Evolutionary conservation across 139 green algal genomes (phyloP).

Genomic region (Micractinium conductrix): DNA sequence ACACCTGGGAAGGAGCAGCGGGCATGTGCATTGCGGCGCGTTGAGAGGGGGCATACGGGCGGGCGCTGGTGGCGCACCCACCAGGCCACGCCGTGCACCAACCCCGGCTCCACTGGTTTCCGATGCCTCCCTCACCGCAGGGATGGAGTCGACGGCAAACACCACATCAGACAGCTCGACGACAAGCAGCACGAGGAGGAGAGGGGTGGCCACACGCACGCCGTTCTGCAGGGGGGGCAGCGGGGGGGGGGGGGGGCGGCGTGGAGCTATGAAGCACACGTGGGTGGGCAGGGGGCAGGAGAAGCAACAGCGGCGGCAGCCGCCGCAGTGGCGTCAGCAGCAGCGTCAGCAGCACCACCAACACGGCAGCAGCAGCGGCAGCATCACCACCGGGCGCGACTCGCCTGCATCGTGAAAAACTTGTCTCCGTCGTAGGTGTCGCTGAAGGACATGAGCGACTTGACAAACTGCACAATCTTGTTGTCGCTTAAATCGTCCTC

Average conservation of each 20-base stretch:
- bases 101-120: too few species aligned
- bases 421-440: constrained; percentile 89
- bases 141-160: constrained; percentile 97
- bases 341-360: not conserved
- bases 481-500: constrained; percentile 84
- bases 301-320: not conserved
- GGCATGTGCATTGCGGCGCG: not conserved
- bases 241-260: too few species aligned
- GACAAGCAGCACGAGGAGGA: constrained; percentile 92
- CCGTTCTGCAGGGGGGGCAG: constrained; percentile 47
- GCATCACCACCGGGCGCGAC: not conserved
- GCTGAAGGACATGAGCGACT: constrained; percentile 65
- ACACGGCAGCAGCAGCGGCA: not conserved
- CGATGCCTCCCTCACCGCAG: constrained; percentile 63
- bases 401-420: constrained; percentile 82
- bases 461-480: constrained; percentile 82
- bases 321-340: not conserved
- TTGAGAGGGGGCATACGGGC: too few species aligned
- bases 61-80: too few species aligned
- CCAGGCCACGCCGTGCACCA: too few species aligned
- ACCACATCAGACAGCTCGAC: constrained; percentile 95
- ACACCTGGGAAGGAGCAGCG: constrained; percentile 65
- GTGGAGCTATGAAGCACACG: too few species aligned
- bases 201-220: constrained; percentile 78
- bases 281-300: not conserved